Evolutionary conservation across 2,329 filamentous ascomycete species (phyloP).

Genomic region (Alternaria brassicae): DNA sequence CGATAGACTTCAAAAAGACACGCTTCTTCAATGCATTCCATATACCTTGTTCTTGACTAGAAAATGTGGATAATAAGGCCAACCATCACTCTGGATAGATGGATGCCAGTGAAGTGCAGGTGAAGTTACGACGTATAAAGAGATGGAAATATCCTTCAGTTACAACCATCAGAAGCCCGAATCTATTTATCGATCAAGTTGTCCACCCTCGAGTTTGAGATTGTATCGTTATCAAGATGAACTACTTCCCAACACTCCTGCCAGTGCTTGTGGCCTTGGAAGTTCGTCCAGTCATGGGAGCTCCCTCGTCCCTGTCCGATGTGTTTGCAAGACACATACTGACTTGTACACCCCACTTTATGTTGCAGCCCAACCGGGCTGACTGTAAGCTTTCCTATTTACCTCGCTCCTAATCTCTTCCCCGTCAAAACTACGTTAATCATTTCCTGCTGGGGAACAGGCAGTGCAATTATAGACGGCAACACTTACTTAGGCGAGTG

Average conservation of each 20-base stretch:
- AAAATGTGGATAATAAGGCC: background rate
- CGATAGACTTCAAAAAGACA: background rate
- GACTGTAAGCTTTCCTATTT: background rate
- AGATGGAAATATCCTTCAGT: background rate
- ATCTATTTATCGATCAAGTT: background rate
- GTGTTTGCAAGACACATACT: too few relatives aligned
- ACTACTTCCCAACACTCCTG: background rate
- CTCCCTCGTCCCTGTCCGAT: too few relatives aligned
- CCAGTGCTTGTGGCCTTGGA: background rate
- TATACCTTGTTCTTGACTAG: background rate
- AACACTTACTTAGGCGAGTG: background rate
- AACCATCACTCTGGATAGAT: background rate
- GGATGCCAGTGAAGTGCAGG: background rate
- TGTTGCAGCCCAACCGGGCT: background rate
- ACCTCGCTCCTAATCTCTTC: background rate
- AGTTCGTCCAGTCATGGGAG: too few relatives aligned
- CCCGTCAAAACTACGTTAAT: background rate
- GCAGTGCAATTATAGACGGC: background rate
- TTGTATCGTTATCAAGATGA: background rate
- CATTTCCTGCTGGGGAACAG: background rate
- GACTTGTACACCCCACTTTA: too few relatives aligned
- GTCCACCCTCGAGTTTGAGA: background rate
- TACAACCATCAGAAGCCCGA: background rate
- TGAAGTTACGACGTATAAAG: background rate
- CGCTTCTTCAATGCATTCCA: background rate